phyloP scores from a whole-genome alignment of 495 filamentous ascomycete genomes.

The Penicillium pancosmium region DNA sequence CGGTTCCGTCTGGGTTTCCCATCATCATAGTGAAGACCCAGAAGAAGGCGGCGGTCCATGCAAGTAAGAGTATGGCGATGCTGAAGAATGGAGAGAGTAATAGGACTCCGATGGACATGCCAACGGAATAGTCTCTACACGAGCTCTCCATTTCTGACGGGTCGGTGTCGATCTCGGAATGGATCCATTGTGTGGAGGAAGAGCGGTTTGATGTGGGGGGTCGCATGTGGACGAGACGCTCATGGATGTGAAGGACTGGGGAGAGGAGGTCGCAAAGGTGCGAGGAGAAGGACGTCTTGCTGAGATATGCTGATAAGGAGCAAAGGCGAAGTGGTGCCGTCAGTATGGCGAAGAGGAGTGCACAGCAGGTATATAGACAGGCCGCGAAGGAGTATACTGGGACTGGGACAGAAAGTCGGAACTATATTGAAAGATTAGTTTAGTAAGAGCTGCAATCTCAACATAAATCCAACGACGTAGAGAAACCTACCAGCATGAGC shows the following conservation, averaged over 20 bases:
- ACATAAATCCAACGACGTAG: neutral
- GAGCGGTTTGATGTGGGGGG: conserved; percentile 32
- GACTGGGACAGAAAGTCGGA: conserved; percentile 51
- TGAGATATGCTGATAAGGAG: conserved; percentile 39
- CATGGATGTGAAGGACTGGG: conserved; percentile 47
- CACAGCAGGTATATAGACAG: conserved; percentile 48
- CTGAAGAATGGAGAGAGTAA: conserved; percentile 58
- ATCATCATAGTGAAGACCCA: conserved; percentile 65
- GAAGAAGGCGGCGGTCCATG: conserved; percentile 65
- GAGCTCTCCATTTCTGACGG: conserved; percentile 18
- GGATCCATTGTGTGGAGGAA: conserved; percentile 38
- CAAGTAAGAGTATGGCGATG: conserved; percentile 53
- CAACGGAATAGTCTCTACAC: conserved; percentile 34
- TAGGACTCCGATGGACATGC: conserved; percentile 51
- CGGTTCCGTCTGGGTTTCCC: conserved; percentile 65
- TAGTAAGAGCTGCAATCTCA: too few relatives aligned
- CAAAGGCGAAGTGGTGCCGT: conserved; percentile 47
- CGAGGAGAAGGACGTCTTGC: conserved; percentile 38
- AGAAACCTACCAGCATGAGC: conserved; percentile 40
- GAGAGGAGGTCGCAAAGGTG: conserved; percentile 46
- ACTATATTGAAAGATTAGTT: conserved; percentile 28
- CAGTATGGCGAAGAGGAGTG: conserved; percentile 44
- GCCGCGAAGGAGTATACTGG: conserved; percentile 48
- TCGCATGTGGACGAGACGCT: conserved; percentile 40
- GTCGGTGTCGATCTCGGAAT: conserved; percentile 29